A percentile compares a stretch with the other conserved stretches of the same genome.
phyloP scores from a whole-genome alignment of 108 stramenopile genomes.

The Cyclotella atomus region DNA sequence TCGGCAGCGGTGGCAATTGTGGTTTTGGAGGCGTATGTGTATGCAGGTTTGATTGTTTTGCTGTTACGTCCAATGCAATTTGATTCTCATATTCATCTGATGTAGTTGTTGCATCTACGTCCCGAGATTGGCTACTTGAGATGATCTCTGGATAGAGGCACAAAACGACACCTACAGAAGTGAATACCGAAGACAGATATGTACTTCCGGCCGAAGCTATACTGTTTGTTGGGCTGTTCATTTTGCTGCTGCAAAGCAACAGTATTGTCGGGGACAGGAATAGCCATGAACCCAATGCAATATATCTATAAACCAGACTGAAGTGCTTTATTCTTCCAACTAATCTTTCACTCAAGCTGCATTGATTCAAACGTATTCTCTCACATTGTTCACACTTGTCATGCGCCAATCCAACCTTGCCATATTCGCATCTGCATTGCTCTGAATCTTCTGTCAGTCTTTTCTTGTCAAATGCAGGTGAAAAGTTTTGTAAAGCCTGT shows the following conservation, averaged over 20 bases:
- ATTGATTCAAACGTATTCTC: neutral
- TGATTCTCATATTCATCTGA: neutral
- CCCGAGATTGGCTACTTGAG: no score
- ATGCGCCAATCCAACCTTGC: neutral
- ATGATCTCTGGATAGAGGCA: neutral
- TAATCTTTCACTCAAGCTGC: neutral
- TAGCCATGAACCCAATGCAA: slow-evolving; percentile 8
- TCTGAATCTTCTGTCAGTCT: neutral
- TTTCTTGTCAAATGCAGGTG: neutral
- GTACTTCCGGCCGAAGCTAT: neutral
- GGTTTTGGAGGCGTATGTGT: neutral
- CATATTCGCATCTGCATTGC: no score
- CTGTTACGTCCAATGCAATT: neutral
- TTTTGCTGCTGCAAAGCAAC: neutral
- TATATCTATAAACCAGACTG: neutral
- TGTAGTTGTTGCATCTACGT: neutral
- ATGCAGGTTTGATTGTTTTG: neutral
- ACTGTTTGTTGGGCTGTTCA: neutral
- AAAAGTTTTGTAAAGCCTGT: neutral
- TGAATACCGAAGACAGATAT: neutral
- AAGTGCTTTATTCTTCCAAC: neutral
- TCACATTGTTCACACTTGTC: neutral
- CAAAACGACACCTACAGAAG: neutral
- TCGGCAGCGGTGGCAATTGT: neutral
- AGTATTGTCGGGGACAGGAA: slow-evolving; percentile 1